These are phyloP conservation scores for Atalantia buxifolia DNA, from an alignment of 345 rosid species.

Conservation along the genomic window DNA sequence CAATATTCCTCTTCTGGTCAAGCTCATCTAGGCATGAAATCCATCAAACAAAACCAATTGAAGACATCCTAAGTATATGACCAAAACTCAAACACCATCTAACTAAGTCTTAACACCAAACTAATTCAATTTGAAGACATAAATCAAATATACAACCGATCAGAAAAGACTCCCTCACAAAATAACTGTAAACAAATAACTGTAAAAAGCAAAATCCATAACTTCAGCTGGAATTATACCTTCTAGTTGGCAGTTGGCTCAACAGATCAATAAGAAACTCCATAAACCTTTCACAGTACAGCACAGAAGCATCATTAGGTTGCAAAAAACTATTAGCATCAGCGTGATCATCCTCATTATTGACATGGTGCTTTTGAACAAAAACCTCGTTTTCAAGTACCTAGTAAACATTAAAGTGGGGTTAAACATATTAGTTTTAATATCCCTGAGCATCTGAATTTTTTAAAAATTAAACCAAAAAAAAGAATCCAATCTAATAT, in stretches of 20 bases:
- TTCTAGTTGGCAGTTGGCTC: constrained; percentile 98
- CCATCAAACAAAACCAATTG: neutral
- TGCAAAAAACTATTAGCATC: constrained; percentile 32
- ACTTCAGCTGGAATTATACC: constrained; percentile 38
- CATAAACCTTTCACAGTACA: constrained; percentile 95
- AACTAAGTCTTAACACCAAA: neutral
- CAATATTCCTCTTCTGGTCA: neutral
- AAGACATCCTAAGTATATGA: neutral
- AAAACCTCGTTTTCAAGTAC: constrained; percentile 76
- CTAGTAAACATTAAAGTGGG: constrained; percentile 30
- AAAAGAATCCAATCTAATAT: neutral
- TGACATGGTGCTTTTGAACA: constrained; percentile 22
- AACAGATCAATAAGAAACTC: constrained; percentile 95
- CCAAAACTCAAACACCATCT: neutral
- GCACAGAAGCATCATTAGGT: constrained; percentile 70
- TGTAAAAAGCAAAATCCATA: neutral
- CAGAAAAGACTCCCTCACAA: neutral
- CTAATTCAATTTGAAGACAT: neutral
- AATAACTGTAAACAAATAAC: neutral
- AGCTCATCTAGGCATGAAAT: neutral
- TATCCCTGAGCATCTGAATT: neutral
- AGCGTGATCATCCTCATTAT: constrained; percentile 36
- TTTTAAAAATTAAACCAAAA: neutral
- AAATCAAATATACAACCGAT: neutral
- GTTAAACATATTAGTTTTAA: constrained; percentile 2